Evolutionary conservation across 2,329 filamentous ascomycete genomes (phyloP).

Genomic region (Fusarium pilosicola): DNA sequence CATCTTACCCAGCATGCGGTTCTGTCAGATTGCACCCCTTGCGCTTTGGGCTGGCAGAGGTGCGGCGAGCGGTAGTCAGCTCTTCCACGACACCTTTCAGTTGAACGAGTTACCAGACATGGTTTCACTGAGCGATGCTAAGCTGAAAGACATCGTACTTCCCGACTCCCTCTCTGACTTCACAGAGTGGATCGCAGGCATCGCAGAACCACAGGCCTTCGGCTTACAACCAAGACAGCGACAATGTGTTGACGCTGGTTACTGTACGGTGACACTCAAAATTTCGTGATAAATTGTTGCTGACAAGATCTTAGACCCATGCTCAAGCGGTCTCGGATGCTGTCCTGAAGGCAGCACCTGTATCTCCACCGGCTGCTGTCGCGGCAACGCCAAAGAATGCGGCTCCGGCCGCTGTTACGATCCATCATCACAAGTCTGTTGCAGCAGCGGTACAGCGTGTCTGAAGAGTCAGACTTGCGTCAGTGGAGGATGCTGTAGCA

Average conservation of each 20-base stretch:
- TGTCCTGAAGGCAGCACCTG: conserved; percentile 8
- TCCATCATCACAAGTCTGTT: background rate
- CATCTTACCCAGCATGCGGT: background rate
- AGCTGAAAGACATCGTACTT: background rate
- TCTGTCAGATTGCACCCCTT: background rate
- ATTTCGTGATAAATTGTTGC: rapidly evolving
- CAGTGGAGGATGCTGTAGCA: background rate
- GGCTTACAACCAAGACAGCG: background rate
- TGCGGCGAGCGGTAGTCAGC: background rate
- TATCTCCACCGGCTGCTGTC: background rate
- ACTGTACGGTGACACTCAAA: background rate
- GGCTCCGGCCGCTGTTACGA: background rate
- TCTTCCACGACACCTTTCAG: background rate
- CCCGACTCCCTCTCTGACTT: background rate
- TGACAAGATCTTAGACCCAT: background rate
- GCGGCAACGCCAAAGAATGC: background rate
- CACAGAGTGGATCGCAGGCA: background rate
- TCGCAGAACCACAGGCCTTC: background rate
- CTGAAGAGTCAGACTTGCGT: background rate
- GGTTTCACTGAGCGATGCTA: background rate
- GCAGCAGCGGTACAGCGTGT: background rate
- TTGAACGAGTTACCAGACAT: background rate
- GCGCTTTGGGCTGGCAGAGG: background rate
- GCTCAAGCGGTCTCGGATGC: background rate
- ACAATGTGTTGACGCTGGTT: background rate